Evolutionary conservation across 2,329 filamentous ascomycete species (phyloP), one percentile per base, ranked within the genome.

Genomic region (Epicoccum sorghinum): DNA sequence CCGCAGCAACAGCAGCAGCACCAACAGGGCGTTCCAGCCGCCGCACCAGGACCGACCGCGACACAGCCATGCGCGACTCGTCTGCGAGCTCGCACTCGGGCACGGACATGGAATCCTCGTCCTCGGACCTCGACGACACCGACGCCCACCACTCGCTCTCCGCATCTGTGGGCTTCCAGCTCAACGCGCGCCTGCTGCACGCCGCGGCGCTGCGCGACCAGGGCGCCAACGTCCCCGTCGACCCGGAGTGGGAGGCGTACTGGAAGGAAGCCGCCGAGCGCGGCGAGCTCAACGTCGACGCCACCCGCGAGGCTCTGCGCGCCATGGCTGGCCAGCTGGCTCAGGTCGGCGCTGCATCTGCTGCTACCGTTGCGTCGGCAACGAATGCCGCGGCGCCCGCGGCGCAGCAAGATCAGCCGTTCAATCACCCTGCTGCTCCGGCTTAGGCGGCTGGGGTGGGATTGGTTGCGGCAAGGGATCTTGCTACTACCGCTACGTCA

Each of bases 191-290:
- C n/a, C 82, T 90, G 23, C 80, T 85, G 45, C 83, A 85, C 55
- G 83, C 85, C 42, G 86, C 85, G 7, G 86, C 86, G 13, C 80
- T 84, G 41, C 82, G 85, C 50, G 84, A 87, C 59, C 82, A 84
- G 4, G 86, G 86, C 38, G 83, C 86, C 58, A 80, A 81, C 13
- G 80, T 82, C 41, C 80, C 84, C 24, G 80, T 90, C 61, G 87
- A 90, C 66, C 86, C 88, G 58, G 86, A 88, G 64, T 90, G 86
- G 86, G 88, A 90, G 71, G 86, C 89, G 70, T 90, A 87, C 83
- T 77, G 90, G 56, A 90, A 90, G 73, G 86, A 87, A 64, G 86
- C 84, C 38, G 83, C 88, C 43, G 87, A 90, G 66, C 80, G 83
- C 5, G 87, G 86, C 51, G 72, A 74, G 45, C 65, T 73, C 35